A percentile compares a stretch with the other conserved stretches of the same genome.
phyloP scores from a whole-genome alignment of 1,139 yeast genomes.

The Kurtzmaniella quercitrusa region DNA sequence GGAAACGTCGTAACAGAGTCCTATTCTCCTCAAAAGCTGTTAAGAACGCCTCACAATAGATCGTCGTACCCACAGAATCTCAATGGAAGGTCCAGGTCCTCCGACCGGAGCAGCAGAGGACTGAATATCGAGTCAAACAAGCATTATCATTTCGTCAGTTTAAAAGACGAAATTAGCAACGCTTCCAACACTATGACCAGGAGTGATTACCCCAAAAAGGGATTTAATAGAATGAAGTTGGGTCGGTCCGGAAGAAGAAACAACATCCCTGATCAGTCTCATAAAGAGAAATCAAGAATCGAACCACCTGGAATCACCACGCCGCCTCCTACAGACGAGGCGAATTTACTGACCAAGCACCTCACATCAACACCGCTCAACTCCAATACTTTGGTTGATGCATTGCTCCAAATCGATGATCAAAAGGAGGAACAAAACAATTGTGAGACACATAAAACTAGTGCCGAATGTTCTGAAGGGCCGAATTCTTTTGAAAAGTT shows the following conservation, averaged over 20 bases:
- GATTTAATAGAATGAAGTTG: constrained; percentile 33
- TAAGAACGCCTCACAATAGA: neutral
- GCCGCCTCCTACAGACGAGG: constrained; percentile 4
- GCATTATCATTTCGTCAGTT: constrained; percentile 29
- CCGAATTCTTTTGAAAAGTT: constrained; percentile 13
- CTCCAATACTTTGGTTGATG: constrained; percentile 10
- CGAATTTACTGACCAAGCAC: neutral
- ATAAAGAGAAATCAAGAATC: neutral
- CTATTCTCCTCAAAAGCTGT: neutral
- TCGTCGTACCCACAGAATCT: constrained; percentile 7
- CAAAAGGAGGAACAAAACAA: neutral
- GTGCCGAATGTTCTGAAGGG: neutral
- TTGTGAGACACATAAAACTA: neutral
- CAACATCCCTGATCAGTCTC: neutral
- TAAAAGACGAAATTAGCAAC: constrained; percentile 30
- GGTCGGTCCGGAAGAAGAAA: constrained; percentile 27
- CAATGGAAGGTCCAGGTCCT: constrained; percentile 1
- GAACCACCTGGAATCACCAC: neutral
- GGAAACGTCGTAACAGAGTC: constrained; percentile 14
- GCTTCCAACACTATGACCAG: constrained; percentile 15
- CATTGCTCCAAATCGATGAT: constrained; percentile 7
- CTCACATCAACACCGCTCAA: constrained; percentile 1
- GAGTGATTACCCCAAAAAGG: constrained; percentile 26
- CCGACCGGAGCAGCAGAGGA: constrained; percentile 3
- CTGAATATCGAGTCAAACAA: neutral